Base-by-base conservation (phyloP, 257 asterid genomes). In the Handroanthus guayacan region DNA sequence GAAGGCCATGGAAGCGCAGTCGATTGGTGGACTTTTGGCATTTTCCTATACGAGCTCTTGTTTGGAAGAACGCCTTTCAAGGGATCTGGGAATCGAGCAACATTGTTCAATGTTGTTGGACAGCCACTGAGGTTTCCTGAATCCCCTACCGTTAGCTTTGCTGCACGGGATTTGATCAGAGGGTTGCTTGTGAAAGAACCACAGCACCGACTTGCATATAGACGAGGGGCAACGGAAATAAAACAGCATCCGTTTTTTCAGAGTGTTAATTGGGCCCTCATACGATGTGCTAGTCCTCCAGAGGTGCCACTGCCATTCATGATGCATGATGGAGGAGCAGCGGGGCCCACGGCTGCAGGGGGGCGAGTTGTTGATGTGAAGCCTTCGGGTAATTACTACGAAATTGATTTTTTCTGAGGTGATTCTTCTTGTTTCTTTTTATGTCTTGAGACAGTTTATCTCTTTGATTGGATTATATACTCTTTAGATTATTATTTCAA, bases 1-100 rank as follows among this genome's bases (percentile, higher is more conserved):
- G 86, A 81, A 68, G 86, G 88, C 43, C 88, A 84, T 57, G 88
- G 88, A 31, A 84, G 88, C 25, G 88, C 88, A 10, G 88, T 84
- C 38, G 88, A 84, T 63, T 84, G 88, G 88, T 84, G 88, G 88
- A 84, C 88, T 0, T 82, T 84, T 3, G 86, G 88, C 34, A 70
- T 82, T 5, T 84, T 84, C 14, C 65, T 84, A 0, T 81, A 84
- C 5, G 88, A 84, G 77, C 84, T 84, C 12, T 41, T 84, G 62
- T 84, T 75, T 41, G 88, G 88, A 10, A 45, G 74, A 54, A 84
- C 88, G 0, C 86, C 88, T 2, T 84, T 84, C 31, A 81, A 76
- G 75, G 88, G 88, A 5, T 60, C 82, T 5, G 88, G 82, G 9
- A 84, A 84, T 52, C n/a, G 84, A 25, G 88, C 88, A 0, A 84